Percentiles rank a stretch among this genome's conserved stretches.
phyloP scores from a whole-genome alignment of 176 grass and related monocot genomes.

The Hyparrhenia diplandra region DNA sequence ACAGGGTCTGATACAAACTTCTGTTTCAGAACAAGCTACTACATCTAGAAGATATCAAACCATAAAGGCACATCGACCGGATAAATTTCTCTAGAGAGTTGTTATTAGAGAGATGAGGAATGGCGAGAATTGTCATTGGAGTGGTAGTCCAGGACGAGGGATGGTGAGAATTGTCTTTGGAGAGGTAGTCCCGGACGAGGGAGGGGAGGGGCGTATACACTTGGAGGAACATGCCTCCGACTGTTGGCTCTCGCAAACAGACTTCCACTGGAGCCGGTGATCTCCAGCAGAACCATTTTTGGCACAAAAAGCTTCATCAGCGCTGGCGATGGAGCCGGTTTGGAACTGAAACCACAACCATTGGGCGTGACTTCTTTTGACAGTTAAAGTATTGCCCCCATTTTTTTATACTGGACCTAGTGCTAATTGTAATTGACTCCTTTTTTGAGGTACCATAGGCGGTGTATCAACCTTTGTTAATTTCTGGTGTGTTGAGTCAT shows the following conservation, averaged over 20 bases:
- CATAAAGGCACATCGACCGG: background rate
- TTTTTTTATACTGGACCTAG: background rate
- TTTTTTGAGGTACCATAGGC: background rate
- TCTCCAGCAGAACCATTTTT: background rate
- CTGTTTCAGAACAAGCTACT: background rate
- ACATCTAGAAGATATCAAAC: background rate
- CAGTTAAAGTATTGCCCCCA: background rate
- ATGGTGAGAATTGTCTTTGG: background rate
- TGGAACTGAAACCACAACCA: background rate
- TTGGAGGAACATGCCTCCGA: background rate
- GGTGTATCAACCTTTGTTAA: background rate
- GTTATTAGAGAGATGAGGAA: too few species aligned
- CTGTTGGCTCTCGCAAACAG: background rate
- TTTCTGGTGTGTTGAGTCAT: background rate
- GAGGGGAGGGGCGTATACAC: background rate
- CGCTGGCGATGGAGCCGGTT: background rate
- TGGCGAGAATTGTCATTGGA: too few species aligned
- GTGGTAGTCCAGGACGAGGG: too few species aligned
- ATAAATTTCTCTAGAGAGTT: background rate
- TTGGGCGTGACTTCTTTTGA: background rate
- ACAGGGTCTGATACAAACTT: background rate
- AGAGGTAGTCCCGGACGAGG: background rate
- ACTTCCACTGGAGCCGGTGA: background rate
- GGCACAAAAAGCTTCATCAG: background rate
- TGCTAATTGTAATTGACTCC: background rate